phyloP scores from a whole-genome alignment of 306 rosid genomes.

The Vicia faba region DNA sequence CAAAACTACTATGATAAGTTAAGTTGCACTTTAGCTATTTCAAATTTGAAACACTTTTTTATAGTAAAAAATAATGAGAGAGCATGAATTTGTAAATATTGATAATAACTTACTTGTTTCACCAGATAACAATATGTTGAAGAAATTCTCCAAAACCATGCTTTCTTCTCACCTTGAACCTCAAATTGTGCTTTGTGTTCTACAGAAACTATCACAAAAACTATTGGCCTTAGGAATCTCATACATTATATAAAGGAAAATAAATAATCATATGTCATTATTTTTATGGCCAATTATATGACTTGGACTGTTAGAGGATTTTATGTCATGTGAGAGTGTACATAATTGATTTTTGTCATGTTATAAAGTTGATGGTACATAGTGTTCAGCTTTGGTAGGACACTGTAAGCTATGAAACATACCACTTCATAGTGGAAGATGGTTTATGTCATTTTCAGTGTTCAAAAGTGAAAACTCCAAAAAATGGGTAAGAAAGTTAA shows the following conservation, averaged over 20 bases:
- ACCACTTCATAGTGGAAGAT: background rate
- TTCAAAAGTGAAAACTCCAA: background rate
- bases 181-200: slow-evolving; percentile 34
- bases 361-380: slow-evolving; percentile 11
- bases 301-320: slow-evolving; percentile 10
- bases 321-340: slow-evolving; percentile 28
- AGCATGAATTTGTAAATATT: background rate
- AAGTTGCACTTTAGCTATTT: slow-evolving; percentile 11
- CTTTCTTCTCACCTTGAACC: slow-evolving; percentile 39
- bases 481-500: background rate
- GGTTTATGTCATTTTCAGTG: background rate
- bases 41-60: background rate
- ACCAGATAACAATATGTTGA: slow-evolving; percentile 27
- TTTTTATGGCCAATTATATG: slow-evolving; percentile 4
- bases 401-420: background rate
- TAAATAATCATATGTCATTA: background rate
- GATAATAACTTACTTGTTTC: slow-evolving; percentile 49
- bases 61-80: background rate
- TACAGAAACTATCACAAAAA: slow-evolving; percentile 29
- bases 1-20: background rate
- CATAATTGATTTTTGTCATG: slow-evolving; percentile 28
- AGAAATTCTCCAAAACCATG: slow-evolving; percentile 51
- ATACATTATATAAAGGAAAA: slow-evolving; percentile 16
- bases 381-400: slow-evolving; percentile 11
- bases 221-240: slow-evolving; percentile 18